A percentile compares a stretch with the other conserved stretches of the same genome.
These are phyloP conservation scores for Gremmenia infestans DNA, from an alignment of 2,329 filamentous ascomycete genomes.

Conservation along the genomic window DNA sequence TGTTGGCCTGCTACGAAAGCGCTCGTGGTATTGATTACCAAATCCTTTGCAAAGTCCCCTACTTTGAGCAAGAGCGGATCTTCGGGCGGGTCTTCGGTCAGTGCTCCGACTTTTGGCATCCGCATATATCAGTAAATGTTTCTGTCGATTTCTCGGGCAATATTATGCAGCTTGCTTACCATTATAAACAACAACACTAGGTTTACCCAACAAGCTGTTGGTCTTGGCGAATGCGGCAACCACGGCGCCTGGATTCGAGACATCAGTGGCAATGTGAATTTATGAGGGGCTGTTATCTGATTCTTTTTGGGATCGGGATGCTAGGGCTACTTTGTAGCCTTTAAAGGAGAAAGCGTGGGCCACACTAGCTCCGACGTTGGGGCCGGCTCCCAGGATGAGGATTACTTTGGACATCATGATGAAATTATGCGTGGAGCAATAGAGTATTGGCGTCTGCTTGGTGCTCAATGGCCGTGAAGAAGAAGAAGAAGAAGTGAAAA, in stretches of 20 bases:
- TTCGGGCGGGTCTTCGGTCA: neutral
- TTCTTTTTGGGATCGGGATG: constrained; percentile 25
- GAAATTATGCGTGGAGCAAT: no score
- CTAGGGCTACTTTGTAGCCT: constrained; percentile 39
- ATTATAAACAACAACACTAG: constrained; percentile 41
- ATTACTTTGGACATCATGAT: constrained; percentile 13
- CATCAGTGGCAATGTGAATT: constrained; percentile 34
- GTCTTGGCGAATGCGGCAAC: constrained; percentile 34
- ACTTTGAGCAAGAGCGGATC: constrained; percentile 33
- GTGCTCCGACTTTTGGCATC: neutral
- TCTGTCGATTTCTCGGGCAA: neutral
- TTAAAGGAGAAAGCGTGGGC: constrained; percentile 33
- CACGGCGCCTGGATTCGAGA: constrained; percentile 33
- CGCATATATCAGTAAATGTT: neutral
- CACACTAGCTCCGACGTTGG: constrained; percentile 34
- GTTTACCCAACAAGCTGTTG: constrained; percentile 27
- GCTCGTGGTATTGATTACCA: constrained; percentile 37
- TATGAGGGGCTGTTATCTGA: constrained; percentile 26
- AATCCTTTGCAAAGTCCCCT: constrained; percentile 23
- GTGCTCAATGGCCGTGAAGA: no score
- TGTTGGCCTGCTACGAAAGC: constrained; percentile 38
- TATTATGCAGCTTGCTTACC: constrained; percentile 23
- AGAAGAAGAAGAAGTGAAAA: no score
- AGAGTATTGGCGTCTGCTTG: no score
- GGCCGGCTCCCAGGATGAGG: constrained; percentile 38